Percentiles rank a stretch among this genome's conserved stretches.
These are phyloP conservation scores for Globisporangium nagaii DNA, from an alignment of 352 stramenopile species.

Conservation along the genomic window DNA sequence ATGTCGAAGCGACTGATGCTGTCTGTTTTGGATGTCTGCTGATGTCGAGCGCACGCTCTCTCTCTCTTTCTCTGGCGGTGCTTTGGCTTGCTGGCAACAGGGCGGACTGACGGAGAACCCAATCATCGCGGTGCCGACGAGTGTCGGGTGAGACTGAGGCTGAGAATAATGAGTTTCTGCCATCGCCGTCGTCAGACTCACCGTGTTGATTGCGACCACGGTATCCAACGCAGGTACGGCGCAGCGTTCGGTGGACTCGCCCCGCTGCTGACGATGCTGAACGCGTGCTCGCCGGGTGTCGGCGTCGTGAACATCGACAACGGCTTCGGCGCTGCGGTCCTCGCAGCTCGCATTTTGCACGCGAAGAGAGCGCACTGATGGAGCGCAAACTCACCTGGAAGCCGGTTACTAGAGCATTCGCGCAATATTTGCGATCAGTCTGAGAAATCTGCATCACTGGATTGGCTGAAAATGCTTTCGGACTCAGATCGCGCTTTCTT, in stretches of 20 bases:
- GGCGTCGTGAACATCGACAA: conserved; percentile 99
- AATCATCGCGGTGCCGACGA: conserved; percentile 89
- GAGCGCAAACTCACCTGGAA: no score
- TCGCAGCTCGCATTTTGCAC: conserved; percentile 44
- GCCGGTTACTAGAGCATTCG: no score
- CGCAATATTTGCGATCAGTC: no score
- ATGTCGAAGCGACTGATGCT: no score
- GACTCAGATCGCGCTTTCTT: no score
- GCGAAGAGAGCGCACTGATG: neutral
- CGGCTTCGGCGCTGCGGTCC: conserved; percentile 94
- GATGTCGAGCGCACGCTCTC: no score
- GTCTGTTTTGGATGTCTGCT: no score
- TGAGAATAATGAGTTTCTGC: no score
- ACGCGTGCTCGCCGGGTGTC: conserved; percentile 96
- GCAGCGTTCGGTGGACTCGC: conserved; percentile 88
- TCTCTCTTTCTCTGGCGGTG: no score
- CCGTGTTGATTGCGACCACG: neutral
- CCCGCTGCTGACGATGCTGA: conserved; percentile 97
- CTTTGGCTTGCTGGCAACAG: conserved; percentile 16
- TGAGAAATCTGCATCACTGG: no score
- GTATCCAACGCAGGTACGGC: conserved; percentile 43
- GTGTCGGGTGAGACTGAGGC: conserved; percentile 84
- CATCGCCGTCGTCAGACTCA: no score
- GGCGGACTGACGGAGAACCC: conserved; percentile 76
- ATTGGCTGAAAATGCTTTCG: no score